Conservation (phyloP, 2,329 filamentous ascomycete genomes). For the Fusarium pseudoanthophilum region DNA sequence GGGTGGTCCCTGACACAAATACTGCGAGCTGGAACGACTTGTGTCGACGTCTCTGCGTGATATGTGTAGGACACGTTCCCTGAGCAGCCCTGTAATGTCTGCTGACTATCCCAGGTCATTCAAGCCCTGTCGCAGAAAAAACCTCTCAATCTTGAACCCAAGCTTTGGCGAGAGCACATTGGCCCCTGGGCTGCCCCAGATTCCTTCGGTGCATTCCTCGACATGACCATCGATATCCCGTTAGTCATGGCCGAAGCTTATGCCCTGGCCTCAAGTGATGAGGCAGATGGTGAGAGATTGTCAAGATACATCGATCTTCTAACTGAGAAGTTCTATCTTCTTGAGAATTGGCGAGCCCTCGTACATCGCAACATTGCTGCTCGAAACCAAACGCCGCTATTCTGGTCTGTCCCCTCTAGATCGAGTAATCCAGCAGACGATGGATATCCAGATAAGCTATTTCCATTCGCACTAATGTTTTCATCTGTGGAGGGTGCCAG, state of each 20-base stretch:
- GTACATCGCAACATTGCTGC: background rate
- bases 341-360: background rate
- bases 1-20: background rate
- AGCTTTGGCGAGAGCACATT: background rate
- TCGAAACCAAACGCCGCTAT: background rate
- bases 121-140: constrained; percentile 1
- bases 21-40: constrained; percentile 1
- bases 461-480: background rate
- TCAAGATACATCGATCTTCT: background rate
- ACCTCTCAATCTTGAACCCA: background rate
- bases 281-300: fast-evolving
- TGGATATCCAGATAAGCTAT: background rate
- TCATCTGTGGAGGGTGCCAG: background rate
- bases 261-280: fast-evolving
- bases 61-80: background rate
- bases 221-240: background rate
- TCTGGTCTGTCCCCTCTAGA: constrained; percentile 1
- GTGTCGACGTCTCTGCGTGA: constrained; percentile 5
- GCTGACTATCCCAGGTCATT: background rate
- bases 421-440: background rate
- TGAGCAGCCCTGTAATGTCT: fast-evolving
- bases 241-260: background rate
- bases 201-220: background rate
- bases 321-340: background rate
- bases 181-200: background rate